Evolutionary conservation across 73 alveolate species (phyloP).

Genomic region (Stentor coeruleus): DNA sequence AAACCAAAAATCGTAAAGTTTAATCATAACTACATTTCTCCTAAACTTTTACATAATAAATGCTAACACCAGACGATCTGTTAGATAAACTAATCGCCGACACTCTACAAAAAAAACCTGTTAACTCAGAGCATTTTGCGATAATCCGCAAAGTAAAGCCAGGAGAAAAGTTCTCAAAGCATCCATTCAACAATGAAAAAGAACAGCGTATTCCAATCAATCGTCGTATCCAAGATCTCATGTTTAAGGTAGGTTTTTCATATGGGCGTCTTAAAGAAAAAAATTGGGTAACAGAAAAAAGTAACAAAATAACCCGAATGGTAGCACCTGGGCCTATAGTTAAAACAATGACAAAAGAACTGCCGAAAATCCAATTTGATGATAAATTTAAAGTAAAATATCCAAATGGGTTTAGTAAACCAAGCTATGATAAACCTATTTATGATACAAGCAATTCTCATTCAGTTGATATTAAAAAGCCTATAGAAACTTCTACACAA

Average conservation of each 20-base stretch:
- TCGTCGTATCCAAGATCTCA: background rate
- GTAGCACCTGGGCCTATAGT: slow-evolving; percentile 8
- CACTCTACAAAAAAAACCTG: slow-evolving; percentile 13
- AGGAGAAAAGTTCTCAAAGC: background rate
- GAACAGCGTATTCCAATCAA: background rate
- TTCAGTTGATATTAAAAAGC: background rate
- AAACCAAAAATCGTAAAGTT: too few relatives aligned
- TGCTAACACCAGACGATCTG: background rate
- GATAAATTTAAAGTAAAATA: background rate
- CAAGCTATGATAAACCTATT: too few relatives aligned
- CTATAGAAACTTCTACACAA: background rate
- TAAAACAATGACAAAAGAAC: background rate
- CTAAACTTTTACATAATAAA: too few relatives aligned
- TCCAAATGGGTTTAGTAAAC: background rate
- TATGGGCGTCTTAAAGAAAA: background rate
- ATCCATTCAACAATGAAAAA: background rate
- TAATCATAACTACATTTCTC: too few relatives aligned
- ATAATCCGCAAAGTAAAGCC: background rate
- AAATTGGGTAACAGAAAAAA: background rate
- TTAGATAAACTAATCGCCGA: background rate
- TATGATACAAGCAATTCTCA: background rate
- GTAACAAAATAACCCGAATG: background rate
- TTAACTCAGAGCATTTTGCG: slow-evolving; percentile 11
- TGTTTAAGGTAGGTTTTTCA: background rate
- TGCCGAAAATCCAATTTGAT: background rate